These are phyloP conservation scores for Phyllosticta ampelicida DNA, from an alignment of 2,329 filamentous ascomycete genomes.

Conservation along the genomic window DNA sequence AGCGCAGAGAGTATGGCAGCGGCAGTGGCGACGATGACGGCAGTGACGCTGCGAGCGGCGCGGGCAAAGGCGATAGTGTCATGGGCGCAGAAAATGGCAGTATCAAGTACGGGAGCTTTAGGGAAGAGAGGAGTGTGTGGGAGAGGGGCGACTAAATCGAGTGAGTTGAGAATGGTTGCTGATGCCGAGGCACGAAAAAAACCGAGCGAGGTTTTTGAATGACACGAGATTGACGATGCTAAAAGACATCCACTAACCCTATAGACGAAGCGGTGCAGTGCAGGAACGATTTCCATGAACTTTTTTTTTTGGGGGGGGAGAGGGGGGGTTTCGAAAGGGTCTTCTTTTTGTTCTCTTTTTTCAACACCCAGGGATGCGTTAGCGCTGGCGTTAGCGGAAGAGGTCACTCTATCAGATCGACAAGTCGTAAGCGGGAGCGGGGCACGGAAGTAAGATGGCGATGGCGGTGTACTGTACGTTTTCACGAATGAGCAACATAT, in stretches of 20 bases:
- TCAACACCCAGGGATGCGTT: not conserved
- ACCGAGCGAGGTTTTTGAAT: not conserved
- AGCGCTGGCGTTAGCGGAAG: not conserved
- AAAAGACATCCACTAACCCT: no score
- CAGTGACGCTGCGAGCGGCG: slow-evolving; percentile 13
- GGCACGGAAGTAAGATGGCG: no score
- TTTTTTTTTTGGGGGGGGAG: not conserved
- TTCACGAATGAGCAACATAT: no score
- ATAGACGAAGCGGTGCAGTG: not conserved
- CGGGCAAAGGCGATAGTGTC: slow-evolving; percentile 16
- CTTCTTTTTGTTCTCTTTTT: not conserved
- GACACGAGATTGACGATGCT: not conserved
- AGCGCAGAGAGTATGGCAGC: slow-evolving; percentile 23
- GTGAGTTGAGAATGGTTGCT: not conserved
- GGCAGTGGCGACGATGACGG: slow-evolving; percentile 2
- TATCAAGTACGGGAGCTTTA: slow-evolving; percentile 29
- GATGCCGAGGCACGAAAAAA: not conserved
- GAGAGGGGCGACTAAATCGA: slow-evolving; percentile 13
- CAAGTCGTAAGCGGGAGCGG: no score
- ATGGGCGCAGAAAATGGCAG: not conserved
- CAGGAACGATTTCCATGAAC: not conserved
- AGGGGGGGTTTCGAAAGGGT: not conserved
- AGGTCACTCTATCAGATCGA: no score
- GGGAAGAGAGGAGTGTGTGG: slow-evolving; percentile 33
- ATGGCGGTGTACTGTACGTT: no score